phyloP scores from a whole-genome alignment of 192 early-diverging fungal species.

The Backusella westeae region DNA sequence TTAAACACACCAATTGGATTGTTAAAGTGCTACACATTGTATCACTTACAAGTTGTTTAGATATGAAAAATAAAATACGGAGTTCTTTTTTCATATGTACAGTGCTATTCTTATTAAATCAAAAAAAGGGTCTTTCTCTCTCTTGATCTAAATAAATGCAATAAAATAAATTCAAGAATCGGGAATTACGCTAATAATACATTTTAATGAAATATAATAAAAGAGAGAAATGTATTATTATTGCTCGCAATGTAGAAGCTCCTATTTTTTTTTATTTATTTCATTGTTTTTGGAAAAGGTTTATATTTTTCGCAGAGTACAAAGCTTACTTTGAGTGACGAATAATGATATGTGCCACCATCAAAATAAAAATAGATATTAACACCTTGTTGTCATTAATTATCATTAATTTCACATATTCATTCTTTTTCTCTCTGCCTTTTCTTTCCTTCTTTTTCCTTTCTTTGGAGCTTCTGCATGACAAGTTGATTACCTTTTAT shows the following conservation, averaged over 20 bases:
- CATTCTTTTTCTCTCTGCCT: neutral
- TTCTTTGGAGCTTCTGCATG: neutral
- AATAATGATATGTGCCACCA: conserved; percentile 1
- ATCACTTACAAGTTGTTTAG: neutral
- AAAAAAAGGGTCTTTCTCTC: neutral
- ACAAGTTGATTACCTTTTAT: neutral
- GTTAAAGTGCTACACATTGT: neutral
- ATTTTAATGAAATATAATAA: neutral
- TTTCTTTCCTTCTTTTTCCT: neutral
- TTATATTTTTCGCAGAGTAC: neutral
- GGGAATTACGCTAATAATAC: neutral
- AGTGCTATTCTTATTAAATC: neutral
- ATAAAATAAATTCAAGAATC: neutral
- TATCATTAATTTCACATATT: conserved; percentile 2
- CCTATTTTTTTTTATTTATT: conserved; percentile 1
- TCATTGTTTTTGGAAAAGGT: neutral
- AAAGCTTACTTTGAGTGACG: neutral
- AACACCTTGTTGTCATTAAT: conserved; percentile 7
- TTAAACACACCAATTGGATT: neutral
- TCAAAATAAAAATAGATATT: conserved; percentile 5
- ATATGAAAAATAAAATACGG: neutral
- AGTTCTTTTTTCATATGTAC: neutral
- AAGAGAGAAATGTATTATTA: neutral
- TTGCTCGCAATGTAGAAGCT: neutral
- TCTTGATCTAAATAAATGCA: neutral